phyloP scores from a whole-genome alignment of 495 filamentous ascomycete species.

The Stereocaulon alpinum region DNA sequence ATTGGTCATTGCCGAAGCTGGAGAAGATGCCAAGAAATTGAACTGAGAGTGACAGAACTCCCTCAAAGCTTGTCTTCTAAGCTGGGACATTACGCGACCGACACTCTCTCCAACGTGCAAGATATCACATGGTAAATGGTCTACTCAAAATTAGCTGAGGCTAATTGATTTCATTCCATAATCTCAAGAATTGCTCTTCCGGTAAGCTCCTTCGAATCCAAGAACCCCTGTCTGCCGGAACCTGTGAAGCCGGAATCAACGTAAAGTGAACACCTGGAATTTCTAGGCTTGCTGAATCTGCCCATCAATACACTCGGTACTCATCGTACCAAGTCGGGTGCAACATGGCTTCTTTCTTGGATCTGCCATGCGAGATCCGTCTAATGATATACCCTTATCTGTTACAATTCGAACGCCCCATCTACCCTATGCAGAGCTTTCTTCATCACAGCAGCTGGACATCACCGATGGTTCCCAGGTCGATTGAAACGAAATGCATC shows the following conservation, averaged over 20 bases:
- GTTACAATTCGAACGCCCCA: not conserved
- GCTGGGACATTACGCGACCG: not conserved
- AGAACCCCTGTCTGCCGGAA: too few relatives aligned
- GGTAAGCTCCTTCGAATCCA: too few relatives aligned
- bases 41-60: not conserved
- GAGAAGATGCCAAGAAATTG: not conserved
- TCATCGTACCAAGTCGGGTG: not conserved
- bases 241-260: too few relatives aligned
- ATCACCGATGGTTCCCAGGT: not conserved
- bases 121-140: not conserved
- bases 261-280: too few relatives aligned
- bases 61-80: not conserved
- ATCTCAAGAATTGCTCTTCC: too few relatives aligned
- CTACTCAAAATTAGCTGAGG: too few relatives aligned
- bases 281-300: too few relatives aligned
- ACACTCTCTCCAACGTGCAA: not conserved
- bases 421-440: not conserved
- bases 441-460: not conserved
- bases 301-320: too few relatives aligned
- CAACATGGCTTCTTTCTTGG: not conserved
- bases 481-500: not conserved
- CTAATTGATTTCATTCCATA: too few relatives aligned
- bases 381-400: not conserved
- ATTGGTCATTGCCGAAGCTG: slow-evolving; percentile 6
- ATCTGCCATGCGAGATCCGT: not conserved